Evolutionary conservation across 192 early-diverging fungal genomes (phyloP).

Genomic region (Glomus cerebriforme): DNA sequence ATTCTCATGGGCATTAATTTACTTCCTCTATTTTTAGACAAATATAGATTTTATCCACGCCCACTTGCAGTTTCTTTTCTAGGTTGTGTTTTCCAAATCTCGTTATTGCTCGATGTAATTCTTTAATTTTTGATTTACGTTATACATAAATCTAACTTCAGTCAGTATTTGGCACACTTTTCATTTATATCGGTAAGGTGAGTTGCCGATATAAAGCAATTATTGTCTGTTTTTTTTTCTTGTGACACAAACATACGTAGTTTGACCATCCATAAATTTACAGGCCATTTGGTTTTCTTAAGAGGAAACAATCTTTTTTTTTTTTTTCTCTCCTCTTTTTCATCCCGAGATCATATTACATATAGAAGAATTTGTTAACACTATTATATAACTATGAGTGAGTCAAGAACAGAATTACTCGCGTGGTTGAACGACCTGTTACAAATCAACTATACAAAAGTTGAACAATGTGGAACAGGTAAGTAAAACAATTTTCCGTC

Average conservation of each 20-base stretch:
- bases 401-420: slow-evolving; percentile 90
- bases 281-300: background rate
- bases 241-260: background rate
- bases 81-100: no score
- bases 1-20: no score
- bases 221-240: background rate
- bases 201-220: background rate
- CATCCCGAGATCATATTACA: background rate
- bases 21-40: no score
- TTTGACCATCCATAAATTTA: background rate
- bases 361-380: background rate
- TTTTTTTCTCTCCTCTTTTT: background rate
- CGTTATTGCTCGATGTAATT: no score
- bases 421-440: slow-evolving; percentile 95
- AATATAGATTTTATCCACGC: no score
- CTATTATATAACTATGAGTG: slow-evolving; percentile 60
- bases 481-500: slow-evolving; percentile 25
- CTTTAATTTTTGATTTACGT: no score
- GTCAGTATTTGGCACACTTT: no score
- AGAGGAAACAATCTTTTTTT: background rate
- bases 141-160: no score
- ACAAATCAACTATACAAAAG: slow-evolving; percentile 86
- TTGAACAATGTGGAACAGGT: slow-evolving; percentile 95
- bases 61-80: no score
- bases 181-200: no score